Evolutionary conservation across 106 monocot genomes (phyloP).

Genomic region (Phalaenopsis aphrodite): DNA sequence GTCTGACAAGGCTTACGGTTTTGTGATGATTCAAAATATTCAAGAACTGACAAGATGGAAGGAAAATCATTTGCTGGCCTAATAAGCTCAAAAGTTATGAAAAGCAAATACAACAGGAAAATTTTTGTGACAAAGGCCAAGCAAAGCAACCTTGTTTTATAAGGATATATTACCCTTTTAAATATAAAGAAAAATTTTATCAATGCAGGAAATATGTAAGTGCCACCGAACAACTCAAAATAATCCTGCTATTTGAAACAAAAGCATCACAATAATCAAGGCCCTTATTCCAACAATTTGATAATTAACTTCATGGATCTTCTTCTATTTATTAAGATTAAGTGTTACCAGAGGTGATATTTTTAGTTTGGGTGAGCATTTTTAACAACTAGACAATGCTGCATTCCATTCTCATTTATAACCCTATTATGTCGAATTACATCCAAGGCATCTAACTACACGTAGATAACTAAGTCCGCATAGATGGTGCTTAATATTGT

Average conservation of each 20-base stretch:
- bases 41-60: conserved; percentile 46
- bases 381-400: too few relatives aligned
- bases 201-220: too few relatives aligned
- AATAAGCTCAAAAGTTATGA: not conserved
- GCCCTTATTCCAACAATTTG: too few relatives aligned
- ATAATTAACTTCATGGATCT: too few relatives aligned
- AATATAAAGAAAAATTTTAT: too few relatives aligned
- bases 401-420: not conserved
- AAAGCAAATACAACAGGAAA: not conserved
- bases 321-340: too few relatives aligned
- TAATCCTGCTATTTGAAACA: too few relatives aligned
- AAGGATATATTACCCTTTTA: too few relatives aligned
- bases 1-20: conserved; percentile 41
- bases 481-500: not conserved
- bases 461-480: not conserved
- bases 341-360: too few relatives aligned
- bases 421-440: not conserved
- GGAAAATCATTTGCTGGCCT: not conserved
- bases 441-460: not conserved
- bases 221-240: too few relatives aligned
- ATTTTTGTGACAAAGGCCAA: not conserved
- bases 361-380: too few relatives aligned
- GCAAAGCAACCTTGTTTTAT: not conserved
- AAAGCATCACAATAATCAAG: too few relatives aligned
- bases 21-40: conserved; percentile 51